Conservation (phyloP, 148 eudicot genomes). For the Arctostaphylos glauca region DNA sequence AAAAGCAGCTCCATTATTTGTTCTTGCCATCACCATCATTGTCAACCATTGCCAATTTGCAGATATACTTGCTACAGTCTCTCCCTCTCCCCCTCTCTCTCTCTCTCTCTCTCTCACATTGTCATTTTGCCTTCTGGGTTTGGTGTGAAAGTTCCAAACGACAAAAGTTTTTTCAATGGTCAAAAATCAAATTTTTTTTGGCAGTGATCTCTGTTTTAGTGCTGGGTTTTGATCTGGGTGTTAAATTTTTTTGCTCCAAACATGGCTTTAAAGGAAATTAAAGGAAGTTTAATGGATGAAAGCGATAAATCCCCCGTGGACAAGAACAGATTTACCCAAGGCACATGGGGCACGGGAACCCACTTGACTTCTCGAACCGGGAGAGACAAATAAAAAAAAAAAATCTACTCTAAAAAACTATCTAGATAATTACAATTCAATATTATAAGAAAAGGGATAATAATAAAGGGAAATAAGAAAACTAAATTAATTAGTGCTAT, state of each 20-base stretch:
- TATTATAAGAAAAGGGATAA: no score
- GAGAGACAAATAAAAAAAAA: no score
- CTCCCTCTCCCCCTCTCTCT: no score
- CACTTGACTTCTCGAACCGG: no score
- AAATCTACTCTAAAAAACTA: no score
- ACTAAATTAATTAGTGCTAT: no score
- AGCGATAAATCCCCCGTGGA: conserved; percentile 62
- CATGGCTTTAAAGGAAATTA: conserved; percentile 42
- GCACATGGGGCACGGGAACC: no score
- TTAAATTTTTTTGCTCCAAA: conserved; percentile 10
- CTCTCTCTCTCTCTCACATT: neutral
- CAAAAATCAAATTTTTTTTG: neutral
- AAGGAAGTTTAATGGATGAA: conserved; percentile 21
- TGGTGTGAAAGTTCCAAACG: neutral
- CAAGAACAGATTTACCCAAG: no score
- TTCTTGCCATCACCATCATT: conserved; percentile 5
- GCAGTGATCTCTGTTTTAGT: conserved; percentile 15
- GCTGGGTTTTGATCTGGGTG: conserved; percentile 11
- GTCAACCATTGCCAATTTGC: neutral
- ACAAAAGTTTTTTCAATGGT: neutral
- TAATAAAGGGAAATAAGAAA: no score
- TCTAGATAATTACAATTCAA: no score
- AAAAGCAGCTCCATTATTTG: neutral
- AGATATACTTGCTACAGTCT: neutral
- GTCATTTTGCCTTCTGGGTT: neutral